Base-by-base conservation (phyloP, 768 basidiomycete genomes). In the Gelatoporia subvermispora region DNA sequence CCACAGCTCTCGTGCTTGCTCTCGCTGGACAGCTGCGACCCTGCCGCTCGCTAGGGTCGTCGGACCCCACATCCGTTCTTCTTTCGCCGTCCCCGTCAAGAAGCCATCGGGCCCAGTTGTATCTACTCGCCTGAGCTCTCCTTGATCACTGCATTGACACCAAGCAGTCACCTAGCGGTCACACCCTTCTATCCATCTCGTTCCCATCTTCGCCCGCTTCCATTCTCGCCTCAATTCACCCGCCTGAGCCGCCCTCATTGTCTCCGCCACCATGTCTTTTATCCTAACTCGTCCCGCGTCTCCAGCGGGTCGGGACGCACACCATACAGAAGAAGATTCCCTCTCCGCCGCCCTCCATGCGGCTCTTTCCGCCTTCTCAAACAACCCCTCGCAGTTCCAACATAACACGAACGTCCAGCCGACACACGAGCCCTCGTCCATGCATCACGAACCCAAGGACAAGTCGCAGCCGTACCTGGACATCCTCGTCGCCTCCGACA, bases 401-500 rank as follows among this genome's bases (percentile, higher is more conserved):
- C 48, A 49, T 17, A 48, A 47, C 35, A n/a, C 55, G 38, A 25
- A 54, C 18, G 28, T 20, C 8, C 49, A 41, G 28, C 39, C 57
- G 34, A 22, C 51, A 17, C 50, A 57, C 56, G 56, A 62, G 47
- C 64, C 56, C 64, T 73, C 75, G 47, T n/a, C 28, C 28, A 75
- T 73, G 55, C 59, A 50, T 41, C 38, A 58, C 52, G 50, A 53
- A 16, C 57, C 51, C 68, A 70, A 65, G 43, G 73, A 73, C 44
- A 76, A 76, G 53, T 72, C 74, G 31, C 61, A 60, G 24, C 70
- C 79, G n/a, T 69, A 66, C 42, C 72, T 97, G 54, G 87, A 93
- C 56, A 85, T 98, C 57, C 60, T 81, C 45, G 78, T 96, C 47
- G 81, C 87, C 63, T 72, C 76, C 3, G 85, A 88, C 35, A 73